Conservation (phyloP, 1,284 basidiomycete species). For the Ceratobasidium sp. region DNA sequence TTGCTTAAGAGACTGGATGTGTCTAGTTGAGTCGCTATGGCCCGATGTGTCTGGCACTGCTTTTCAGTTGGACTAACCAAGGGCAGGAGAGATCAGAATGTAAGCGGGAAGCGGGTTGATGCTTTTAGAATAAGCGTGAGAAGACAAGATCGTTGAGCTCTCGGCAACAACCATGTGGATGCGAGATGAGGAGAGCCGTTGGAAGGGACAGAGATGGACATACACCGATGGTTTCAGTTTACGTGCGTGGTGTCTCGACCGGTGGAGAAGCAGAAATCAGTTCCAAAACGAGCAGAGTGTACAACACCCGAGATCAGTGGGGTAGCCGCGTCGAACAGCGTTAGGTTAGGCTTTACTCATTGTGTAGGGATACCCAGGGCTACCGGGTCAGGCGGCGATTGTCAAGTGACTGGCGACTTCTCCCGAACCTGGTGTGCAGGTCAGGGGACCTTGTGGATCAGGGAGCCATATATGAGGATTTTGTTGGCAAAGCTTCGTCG, state of each 20-base stretch:
- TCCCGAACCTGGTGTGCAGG: slow-evolving; percentile 22
- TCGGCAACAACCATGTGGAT: slow-evolving; percentile 38
- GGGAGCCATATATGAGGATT: slow-evolving; percentile 26
- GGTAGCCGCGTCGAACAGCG: slow-evolving; percentile 20
- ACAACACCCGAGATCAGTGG: slow-evolving; percentile 27
- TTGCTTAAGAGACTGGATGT: slow-evolving; percentile 21
- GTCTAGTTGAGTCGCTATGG: slow-evolving; percentile 9
- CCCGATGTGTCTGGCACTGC: slow-evolving; percentile 4
- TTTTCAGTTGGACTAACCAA: slow-evolving; percentile 14
- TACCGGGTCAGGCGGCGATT: slow-evolving; percentile 33
- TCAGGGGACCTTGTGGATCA: slow-evolving; percentile 31
- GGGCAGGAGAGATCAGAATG: slow-evolving; percentile 11
- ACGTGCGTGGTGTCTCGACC: slow-evolving; percentile 9
- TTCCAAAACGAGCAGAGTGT: background rate
- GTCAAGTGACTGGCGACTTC: slow-evolving; percentile 35
- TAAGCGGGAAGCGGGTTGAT: slow-evolving; percentile 24
- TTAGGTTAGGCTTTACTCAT: slow-evolving; percentile 34
- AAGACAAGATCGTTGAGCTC: slow-evolving; percentile 16
- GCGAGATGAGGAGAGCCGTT: background rate
- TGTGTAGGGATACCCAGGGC: slow-evolving; percentile 27
- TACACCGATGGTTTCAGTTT: slow-evolving; percentile 8
- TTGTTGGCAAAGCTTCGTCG: slow-evolving; percentile 33
- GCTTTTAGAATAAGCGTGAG: slow-evolving; percentile 33
- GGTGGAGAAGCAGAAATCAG: slow-evolving; percentile 1
- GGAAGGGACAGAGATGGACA: slow-evolving; percentile 5